Conservation (phyloP, 257 asterid genomes). For the Petunia secreta region DNA sequence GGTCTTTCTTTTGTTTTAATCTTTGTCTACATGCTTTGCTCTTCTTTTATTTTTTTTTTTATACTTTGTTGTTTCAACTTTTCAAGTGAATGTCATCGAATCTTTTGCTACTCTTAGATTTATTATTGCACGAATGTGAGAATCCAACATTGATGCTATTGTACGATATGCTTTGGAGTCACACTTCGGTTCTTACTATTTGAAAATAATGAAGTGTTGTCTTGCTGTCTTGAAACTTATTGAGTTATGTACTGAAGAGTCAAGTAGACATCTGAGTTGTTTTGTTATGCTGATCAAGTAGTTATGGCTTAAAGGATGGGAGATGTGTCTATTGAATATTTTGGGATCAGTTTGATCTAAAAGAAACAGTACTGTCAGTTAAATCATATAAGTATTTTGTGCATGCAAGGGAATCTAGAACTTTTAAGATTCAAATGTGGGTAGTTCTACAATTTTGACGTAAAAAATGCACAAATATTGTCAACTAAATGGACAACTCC, state of each 20-base stretch:
- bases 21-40: background rate
- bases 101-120: background rate
- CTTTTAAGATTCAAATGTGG: background rate
- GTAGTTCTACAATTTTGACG: background rate
- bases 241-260: constrained; percentile 9
- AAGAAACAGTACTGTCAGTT: constrained; percentile 8
- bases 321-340: background rate
- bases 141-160: background rate
- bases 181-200: background rate
- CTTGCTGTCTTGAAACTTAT: background rate
- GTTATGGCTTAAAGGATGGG: constrained; percentile 1
- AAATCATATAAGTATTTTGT: background rate
- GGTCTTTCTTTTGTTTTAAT: constrained; percentile 1
- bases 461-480: background rate
- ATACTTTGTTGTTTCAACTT: background rate
- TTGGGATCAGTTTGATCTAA: constrained; percentile 14
- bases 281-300: constrained; percentile 2
- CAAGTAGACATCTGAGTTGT: background rate
- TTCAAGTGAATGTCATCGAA: background rate
- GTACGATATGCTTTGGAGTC: constrained; percentile 12
- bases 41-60: background rate
- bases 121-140: background rate
- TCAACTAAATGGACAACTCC: background rate
- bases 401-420: background rate
- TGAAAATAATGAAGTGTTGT: background rate